These are phyloP conservation scores for Rhizopogon vesiculosus DNA, from an alignment of 768 basidiomycete species.

Conservation along the genomic window DNA sequence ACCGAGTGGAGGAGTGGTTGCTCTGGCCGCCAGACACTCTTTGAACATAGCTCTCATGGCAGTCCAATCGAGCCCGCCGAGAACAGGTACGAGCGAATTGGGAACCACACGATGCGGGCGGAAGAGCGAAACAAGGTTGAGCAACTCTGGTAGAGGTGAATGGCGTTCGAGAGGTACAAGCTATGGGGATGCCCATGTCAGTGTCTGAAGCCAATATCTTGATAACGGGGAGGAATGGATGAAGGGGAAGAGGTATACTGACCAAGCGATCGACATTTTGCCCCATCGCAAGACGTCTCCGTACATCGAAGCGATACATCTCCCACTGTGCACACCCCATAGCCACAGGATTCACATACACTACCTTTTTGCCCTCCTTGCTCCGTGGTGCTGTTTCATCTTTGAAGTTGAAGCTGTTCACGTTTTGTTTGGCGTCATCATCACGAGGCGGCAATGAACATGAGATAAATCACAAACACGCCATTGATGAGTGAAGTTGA, in stretches of 20 bases:
- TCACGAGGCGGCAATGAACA: not conserved
- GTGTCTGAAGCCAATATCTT: not conserved
- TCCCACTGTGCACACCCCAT: constrained; percentile 60
- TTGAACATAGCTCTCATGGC: constrained; percentile 68
- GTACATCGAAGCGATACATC: constrained; percentile 40
- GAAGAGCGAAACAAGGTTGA: constrained; percentile 77
- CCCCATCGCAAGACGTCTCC: constrained; percentile 34
- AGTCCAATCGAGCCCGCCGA: constrained; percentile 63
- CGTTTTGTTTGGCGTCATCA: not conserved
- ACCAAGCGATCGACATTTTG: constrained; percentile 64
- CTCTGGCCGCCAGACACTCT: constrained; percentile 37
- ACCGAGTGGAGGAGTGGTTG: not conserved
- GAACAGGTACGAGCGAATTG: constrained; percentile 60
- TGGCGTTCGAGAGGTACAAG: constrained; percentile 83
- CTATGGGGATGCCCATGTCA: constrained; percentile 30
- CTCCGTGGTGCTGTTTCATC: constrained; percentile 27
- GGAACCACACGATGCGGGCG: constrained; percentile 73
- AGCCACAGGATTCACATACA: constrained; percentile 81
- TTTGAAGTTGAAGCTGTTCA: constrained; percentile 3
- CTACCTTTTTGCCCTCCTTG: constrained; percentile 50
- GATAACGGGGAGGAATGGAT: not conserved
- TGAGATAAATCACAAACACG: not conserved
- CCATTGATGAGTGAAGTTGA: not conserved
- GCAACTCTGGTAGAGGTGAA: constrained; percentile 83
- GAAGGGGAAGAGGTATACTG: constrained; percentile 9